Conservation (phyloP, 768 basidiomycete species). For the Auricularia sp. region DNA sequence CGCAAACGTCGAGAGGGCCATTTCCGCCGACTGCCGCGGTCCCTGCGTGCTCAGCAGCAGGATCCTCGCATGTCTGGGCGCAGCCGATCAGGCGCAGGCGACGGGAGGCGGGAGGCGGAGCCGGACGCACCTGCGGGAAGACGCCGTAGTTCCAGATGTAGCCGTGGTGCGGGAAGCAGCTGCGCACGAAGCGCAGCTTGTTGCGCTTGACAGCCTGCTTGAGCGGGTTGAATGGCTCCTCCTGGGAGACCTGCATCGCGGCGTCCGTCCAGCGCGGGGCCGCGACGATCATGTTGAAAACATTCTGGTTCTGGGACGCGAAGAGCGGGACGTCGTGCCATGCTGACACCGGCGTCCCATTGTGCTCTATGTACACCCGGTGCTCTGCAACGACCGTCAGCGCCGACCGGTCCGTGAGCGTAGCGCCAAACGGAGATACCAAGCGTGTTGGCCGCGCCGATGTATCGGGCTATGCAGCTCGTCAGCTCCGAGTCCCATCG, state of each 20-base stretch:
- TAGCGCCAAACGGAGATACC: conserved; percentile 38
- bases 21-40: conserved; percentile 99
- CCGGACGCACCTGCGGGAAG: conserved; percentile 75
- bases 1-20: conserved; percentile 98
- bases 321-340: conserved; percentile 98
- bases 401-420: too few relatives aligned
- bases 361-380: conserved; percentile 88
- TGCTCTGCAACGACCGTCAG: conserved; percentile 50
- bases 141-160: conserved; percentile 99
- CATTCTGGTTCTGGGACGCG: conserved; percentile 86
- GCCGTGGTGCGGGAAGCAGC: conserved; percentile 99
- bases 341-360: conserved; percentile 69
- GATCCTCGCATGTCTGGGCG: conserved; percentile 94
- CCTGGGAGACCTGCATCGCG: conserved; percentile 99
- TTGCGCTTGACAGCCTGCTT: conserved; percentile 98
- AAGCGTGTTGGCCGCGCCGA: conserved; percentile 87
- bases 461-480: conserved; percentile 58
- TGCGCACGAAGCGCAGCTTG: conserved; percentile 91
- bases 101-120: not conserved
- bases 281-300: conserved; percentile 99
- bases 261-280: conserved; percentile 99
- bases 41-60: conserved; percentile 73
- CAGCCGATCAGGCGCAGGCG: not conserved
- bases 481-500: not conserved
- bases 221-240: conserved; percentile 98